A percentile compares a stretch with the other conserved stretches of the same genome.
These are phyloP conservation scores for Dothideomycetes sp. DNA, from an alignment of 2,329 filamentous ascomycete genomes.

Conservation along the genomic window DNA sequence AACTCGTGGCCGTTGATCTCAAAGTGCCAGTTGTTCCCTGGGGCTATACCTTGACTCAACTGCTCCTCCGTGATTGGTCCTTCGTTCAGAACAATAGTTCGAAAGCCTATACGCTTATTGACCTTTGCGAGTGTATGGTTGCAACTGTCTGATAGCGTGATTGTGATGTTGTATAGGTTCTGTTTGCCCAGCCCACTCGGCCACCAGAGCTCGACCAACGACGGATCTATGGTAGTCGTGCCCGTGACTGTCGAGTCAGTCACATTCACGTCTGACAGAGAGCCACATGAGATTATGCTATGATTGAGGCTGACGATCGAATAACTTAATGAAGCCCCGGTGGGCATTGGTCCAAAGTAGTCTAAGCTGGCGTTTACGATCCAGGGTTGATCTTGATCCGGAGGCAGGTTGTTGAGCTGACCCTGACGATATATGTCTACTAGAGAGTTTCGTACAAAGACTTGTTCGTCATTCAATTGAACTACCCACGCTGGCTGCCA, in stretches of 20 bases:
- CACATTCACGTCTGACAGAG: constrained; percentile 33
- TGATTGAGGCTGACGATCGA: constrained; percentile 38
- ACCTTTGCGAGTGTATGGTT: constrained; percentile 35
- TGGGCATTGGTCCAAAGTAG: constrained; percentile 42
- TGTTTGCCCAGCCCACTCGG: constrained; percentile 49
- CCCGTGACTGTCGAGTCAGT: constrained; percentile 42
- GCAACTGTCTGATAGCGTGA: constrained; percentile 35
- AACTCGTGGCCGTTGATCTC: constrained; percentile 56
- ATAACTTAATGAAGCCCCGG: constrained; percentile 37
- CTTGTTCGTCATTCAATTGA: constrained; percentile 36
- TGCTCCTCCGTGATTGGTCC: constrained; percentile 46
- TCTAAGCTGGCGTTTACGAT: constrained; percentile 54
- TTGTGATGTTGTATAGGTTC: constrained; percentile 47
- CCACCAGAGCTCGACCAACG: constrained; percentile 51
- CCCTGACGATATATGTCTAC: constrained; percentile 51
- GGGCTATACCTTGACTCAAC: constrained; percentile 44
- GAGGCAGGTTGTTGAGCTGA: constrained; percentile 49
- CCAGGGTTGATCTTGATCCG: constrained; percentile 50
- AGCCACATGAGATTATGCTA: constrained; percentile 29
- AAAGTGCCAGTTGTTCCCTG: constrained; percentile 54
- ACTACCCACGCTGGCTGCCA: constrained; percentile 52
- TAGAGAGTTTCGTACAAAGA: constrained; percentile 45
- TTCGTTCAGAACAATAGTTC: constrained; percentile 53
- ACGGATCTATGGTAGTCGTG: constrained; percentile 33
- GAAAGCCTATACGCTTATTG: constrained; percentile 50